Percentiles rank a stretch among this genome's conserved stretches.
phyloP scores from a whole-genome alignment of 2,329 filamentous ascomycete species.

The Aspergillus versicolor region DNA sequence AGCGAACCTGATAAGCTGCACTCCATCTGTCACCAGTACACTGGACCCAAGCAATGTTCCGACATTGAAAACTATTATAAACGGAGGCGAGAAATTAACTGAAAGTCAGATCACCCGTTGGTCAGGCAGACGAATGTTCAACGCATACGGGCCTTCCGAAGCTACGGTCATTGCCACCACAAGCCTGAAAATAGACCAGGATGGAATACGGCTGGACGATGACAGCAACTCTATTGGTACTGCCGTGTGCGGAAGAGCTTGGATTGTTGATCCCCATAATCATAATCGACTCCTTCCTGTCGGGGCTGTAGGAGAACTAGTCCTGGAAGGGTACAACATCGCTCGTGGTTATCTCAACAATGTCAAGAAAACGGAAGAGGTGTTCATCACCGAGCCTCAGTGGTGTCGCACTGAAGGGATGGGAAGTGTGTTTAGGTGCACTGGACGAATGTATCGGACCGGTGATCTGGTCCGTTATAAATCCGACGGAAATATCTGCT shows the following conservation, averaged over 20 bases:
- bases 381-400: slow-evolving; percentile 34
- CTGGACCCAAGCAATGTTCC: slow-evolving; percentile 47
- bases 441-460: slow-evolving; percentile 37
- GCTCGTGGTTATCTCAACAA: slow-evolving; percentile 46
- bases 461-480: slow-evolving; percentile 41
- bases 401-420: slow-evolving; percentile 29
- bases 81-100: slow-evolving; percentile 48
- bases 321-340: slow-evolving; percentile 48
- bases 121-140: slow-evolving; percentile 45
- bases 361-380: slow-evolving; percentile 32
- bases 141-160: slow-evolving; percentile 46
- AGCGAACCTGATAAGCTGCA: slow-evolving; percentile 57
- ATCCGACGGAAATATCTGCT: slow-evolving; percentile 32
- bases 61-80: slow-evolving; percentile 42
- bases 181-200: slow-evolving; percentile 31
- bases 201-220: slow-evolving; percentile 29
- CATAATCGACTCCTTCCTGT: slow-evolving; percentile 41
- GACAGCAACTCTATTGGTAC: slow-evolving; percentile 36
- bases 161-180: slow-evolving; percentile 35
- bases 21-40: slow-evolving; percentile 57
- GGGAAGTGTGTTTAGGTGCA: slow-evolving; percentile 21
- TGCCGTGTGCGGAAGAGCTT: slow-evolving; percentile 34
- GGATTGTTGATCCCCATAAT: slow-evolving; percentile 41
- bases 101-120: slow-evolving; percentile 45
- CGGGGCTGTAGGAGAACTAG: slow-evolving; percentile 49